Evolutionary conservation across 345 rosid genomes (phyloP), one percentile per base, ranked within the genome.

Genomic region (Eucalyptus sp.): DNA sequence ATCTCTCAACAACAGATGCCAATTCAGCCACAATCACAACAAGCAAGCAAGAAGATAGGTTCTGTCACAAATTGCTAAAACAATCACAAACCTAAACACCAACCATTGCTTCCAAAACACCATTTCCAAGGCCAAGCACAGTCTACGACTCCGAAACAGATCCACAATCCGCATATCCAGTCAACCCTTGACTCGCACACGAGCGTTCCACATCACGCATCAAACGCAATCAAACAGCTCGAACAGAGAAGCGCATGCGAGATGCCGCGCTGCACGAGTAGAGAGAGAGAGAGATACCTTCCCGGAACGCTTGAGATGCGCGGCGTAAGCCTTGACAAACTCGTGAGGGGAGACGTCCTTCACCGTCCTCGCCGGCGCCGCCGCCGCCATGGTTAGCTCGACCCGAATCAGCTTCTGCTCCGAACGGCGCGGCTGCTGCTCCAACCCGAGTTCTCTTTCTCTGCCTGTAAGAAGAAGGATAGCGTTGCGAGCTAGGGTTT

Each of bases 281-380:
- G 60, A 54, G 54, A 51, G 56, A 51, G 50, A 22, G 33, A 51
- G 18, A 33, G 20, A 31, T 27, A 94, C 94, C 94, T 94, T 93
- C 85, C 94, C 95, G 22, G 95, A 93, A 20, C 94, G 95, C 87
- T 94, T 94, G 66, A 94, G 94, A 88, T 93, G 94, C 29, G 92
- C 94, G 4, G 94, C 87, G 88, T 93, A 94, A 25, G 95, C 95
- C 91, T 91, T 94, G 88, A 92, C 94, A 89, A 94, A 94, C 92
- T 94, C 94, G 68, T 92, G 95, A 20, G 95, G 94, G 22, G 93
- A 94, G 71, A 94, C 94, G 86, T 94, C 95, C 89, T 94, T 94
- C 14, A 94, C 94, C 3, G 90, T 93, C 62, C 79, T 93, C 24
- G 93, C 90, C 4, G 44, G 44, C 44, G 58, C 58, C 58, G 92